A percentile compares a stretch with the other conserved stretches of the same genome.
Conservation (phyloP, 2,329 filamentous ascomycete genomes). For the Harringtonia aguacate region DNA sequence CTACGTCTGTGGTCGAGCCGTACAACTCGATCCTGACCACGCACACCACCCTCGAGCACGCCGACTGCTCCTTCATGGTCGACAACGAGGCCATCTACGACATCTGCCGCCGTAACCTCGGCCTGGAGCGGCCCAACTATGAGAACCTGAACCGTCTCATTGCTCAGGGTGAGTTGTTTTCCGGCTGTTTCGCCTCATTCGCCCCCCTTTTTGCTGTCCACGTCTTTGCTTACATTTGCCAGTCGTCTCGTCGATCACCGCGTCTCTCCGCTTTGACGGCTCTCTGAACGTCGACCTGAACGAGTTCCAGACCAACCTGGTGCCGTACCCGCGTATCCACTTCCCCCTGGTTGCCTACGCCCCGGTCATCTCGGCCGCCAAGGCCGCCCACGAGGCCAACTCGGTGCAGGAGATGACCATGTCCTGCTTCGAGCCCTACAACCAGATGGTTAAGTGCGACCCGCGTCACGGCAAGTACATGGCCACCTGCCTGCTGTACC, state of each 20-base stretch:
- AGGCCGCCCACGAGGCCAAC: slow-evolving; percentile 96
- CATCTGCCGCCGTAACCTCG: slow-evolving; percentile 96
- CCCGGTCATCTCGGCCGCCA: slow-evolving; percentile 86
- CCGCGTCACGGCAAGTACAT: slow-evolving; percentile 99
- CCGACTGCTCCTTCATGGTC: slow-evolving; percentile 99
- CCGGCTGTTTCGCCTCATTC: slow-evolving; percentile 2
- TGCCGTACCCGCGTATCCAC: slow-evolving; percentile 97
- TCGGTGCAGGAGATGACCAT: slow-evolving; percentile 97
- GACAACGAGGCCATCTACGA: slow-evolving; percentile 99
- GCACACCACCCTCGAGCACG: slow-evolving; percentile 98
- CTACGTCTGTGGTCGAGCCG: slow-evolving; percentile 95
- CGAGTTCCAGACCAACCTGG: slow-evolving; percentile 99
- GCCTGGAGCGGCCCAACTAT: slow-evolving; percentile 94
- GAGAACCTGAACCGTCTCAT: slow-evolving; percentile 99
- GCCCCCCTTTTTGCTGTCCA: no score
- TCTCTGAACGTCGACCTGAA: slow-evolving; percentile 98
- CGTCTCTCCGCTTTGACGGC: slow-evolving; percentile 95
- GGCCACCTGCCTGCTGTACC: slow-evolving; percentile 96
- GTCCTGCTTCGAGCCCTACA: slow-evolving; percentile 99
- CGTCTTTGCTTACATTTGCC: slow-evolving; percentile 1
- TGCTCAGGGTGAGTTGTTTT: slow-evolving; percentile 63
- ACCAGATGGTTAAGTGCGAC: slow-evolving; percentile 99
- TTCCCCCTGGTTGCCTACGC: slow-evolving; percentile 97
- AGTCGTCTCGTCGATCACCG: slow-evolving; percentile 98
- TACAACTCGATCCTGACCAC: slow-evolving; percentile 99